Evolutionary conservation across 2,329 filamentous ascomycete species (phyloP), one percentile per base, ranked within the genome.

Genomic region (Neodidymelliopsis sp.): DNA sequence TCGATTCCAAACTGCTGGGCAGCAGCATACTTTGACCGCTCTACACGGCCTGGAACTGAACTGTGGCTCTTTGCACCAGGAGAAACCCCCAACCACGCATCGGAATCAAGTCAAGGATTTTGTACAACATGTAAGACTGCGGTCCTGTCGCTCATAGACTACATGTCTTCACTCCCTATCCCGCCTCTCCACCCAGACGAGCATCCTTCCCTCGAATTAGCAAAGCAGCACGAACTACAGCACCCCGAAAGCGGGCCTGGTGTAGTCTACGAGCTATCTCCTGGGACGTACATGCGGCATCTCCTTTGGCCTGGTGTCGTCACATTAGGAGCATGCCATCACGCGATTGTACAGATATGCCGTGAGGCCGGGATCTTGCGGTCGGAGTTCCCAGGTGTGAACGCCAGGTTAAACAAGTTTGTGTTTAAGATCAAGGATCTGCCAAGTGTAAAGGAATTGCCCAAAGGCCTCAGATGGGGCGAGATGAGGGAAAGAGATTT

Each of bases 21-120:
- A 0, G 81, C 80, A 0, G 83, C 81, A 0, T 88, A 85, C 62
- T 64, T 87, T 5, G 86, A 90, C 66, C 76, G 85, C 15, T 80
- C 80, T 4, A 77, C 77, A 43, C 77, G 79, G 0, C 84, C 83
- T 0, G 85, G 88, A 63, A 89, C 87, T 0, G 81, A 88, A 53
- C 73, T 84, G 22, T 88, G 83, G 81, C 61, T 89, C 1, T 89
- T 85, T 66, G 71, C 66, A 3, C 47, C 43, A 7, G 69, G 62
- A 15, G 66, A 72, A 51, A 42, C 57, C 6, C 54, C 48, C 9
- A 45, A 49, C 10, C 68, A 72, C 37, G 18, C 15, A 27, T 7
- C 18, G 10, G 9, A 16, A 20, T 37, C 56, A 40, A 30, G 16
- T 3, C 7, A 34, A 7, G 37, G 15, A 8, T 63, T 67, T 37